These are phyloP conservation scores for Kwoniella mangroviensis DNA, from an alignment of 768 basidiomycete species.

Conservation along the genomic window DNA sequence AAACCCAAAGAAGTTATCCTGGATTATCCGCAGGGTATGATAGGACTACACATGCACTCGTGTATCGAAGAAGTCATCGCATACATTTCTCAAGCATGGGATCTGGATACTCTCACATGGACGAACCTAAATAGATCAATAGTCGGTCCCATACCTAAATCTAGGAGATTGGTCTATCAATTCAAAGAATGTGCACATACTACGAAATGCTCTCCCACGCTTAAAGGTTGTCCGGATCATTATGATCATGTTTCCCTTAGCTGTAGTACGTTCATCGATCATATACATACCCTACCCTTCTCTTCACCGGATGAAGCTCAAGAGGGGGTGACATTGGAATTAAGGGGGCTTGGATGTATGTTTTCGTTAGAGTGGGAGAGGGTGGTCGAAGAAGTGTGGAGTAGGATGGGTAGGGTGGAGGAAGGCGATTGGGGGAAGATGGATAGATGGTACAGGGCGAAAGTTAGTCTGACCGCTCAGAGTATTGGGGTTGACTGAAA, in stretches of 20 bases:
- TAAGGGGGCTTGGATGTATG: constrained; percentile 8
- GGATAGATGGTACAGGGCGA: constrained; percentile 9
- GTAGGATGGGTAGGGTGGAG: constrained; percentile 1
- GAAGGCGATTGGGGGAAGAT: constrained; percentile 9
- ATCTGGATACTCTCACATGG: constrained; percentile 13
- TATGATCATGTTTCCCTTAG: constrained; percentile 14
- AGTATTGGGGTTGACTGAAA: too few species aligned
- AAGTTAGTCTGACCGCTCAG: not conserved
- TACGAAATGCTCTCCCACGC: not conserved
- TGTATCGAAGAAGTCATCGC: constrained; percentile 20
- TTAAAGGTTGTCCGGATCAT: constrained; percentile 5
- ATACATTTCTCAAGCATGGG: constrained; percentile 3
- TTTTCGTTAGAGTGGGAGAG: constrained; percentile 8
- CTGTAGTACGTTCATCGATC: constrained; percentile 6
- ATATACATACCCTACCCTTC: not conserved
- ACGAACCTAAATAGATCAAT: not conserved
- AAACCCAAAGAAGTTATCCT: not conserved
- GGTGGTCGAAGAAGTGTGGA: constrained; percentile 11
- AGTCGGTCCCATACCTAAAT: constrained; percentile 7
- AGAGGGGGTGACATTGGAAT: not conserved
- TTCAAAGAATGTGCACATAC: not conserved
- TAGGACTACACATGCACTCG: constrained; percentile 10
- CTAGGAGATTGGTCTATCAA: not conserved
- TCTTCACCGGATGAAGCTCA: not conserved
- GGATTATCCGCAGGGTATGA: not conserved